These are phyloP conservation scores for Pyrus hybrid DNA, from an alignment of 331 rosid species.

Conservation along the genomic window DNA sequence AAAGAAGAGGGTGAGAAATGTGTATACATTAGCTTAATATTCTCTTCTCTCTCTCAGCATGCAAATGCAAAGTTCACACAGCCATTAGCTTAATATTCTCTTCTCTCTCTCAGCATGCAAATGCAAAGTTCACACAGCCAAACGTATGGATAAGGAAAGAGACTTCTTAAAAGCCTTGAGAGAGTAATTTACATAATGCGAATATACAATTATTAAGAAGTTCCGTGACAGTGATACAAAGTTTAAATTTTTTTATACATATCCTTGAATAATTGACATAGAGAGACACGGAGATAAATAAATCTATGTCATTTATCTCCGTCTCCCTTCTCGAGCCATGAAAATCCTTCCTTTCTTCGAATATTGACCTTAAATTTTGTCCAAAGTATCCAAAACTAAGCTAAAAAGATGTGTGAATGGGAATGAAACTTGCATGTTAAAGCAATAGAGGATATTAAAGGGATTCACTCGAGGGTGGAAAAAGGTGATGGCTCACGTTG, in stretches of 20 bases:
- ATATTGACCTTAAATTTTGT: conserved; percentile 3
- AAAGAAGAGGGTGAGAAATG: background rate
- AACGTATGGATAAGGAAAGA: background rate
- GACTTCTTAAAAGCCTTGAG: background rate
- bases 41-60: conserved; percentile 27
- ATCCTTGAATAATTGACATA: too few relatives aligned
- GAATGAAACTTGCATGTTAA: conserved; percentile 13
- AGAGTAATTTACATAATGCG: too few relatives aligned
- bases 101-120: conserved; percentile 17
- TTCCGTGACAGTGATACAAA: too few relatives aligned
- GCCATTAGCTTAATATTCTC: conserved; percentile 28
- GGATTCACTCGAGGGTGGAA: conserved; percentile 23
- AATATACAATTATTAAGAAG: too few relatives aligned
- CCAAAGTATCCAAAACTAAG: conserved; percentile 23
- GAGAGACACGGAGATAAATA: too few relatives aligned
- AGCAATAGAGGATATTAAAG: background rate
- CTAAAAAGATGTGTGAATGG: conserved; percentile 37
- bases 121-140: conserved; percentile 20
- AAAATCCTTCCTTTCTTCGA: conserved; percentile 24
- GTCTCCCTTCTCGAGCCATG: conserved; percentile 4
- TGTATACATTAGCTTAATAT: conserved; percentile 16
- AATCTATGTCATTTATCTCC: too few relatives aligned
- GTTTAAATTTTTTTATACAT: too few relatives aligned
- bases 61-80: conserved; percentile 14
- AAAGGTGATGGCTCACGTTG: conserved; percentile 15